Evolutionary conservation across 116 monocot genomes (phyloP), one percentile per base, ranked within the genome.

Genomic region (Papilionanthe hybrid): DNA sequence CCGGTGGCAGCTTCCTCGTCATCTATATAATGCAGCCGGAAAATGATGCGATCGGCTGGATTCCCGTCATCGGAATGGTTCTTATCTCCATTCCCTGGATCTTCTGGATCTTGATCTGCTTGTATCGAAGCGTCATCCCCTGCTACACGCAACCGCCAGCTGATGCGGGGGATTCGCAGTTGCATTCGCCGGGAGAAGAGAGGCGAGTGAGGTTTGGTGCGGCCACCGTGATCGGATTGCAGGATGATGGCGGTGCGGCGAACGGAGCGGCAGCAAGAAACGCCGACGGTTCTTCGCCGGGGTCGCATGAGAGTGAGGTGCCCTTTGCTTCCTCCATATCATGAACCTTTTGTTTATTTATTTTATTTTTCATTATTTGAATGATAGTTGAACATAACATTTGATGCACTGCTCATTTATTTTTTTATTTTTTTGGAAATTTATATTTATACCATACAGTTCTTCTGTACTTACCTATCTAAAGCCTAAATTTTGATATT

Each of bases 91-190:
- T 82, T 42, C 86, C 90, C 17, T 92, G 92, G 92, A 0, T 80
- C 28, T 90, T 92, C 81, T 92, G 90, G 92, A 82, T 82, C 68
- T 7, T 75, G 37, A 88, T 81, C 5, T 92, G 83, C 78, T 5
- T 85, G 12, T 92, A 88, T 63, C 80, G 86, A 7, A 29, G 65
- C 42, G 1, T 86, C 37, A 15, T 3, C 77, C 27, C 7, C 37
- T 28, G 55, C 71, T n/a, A 18, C 66, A 20, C 19, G 9, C 7
- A 13, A 13, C 20, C 6, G 4, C 17, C 27, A 4, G 63, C 50
- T 2, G 25, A 23, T 0, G 9, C 20, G 30, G 29, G 4, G 12
- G 78, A 77, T 9, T 78, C 81, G 32, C 53, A 56, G 15, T 71
- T 57, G 0, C 42, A 79, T 0, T 82, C 88, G 0, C 84, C 88